These are phyloP conservation scores for Pyricularia grisea DNA, from an alignment of 2,329 filamentous ascomycete genomes.

Conservation along the genomic window DNA sequence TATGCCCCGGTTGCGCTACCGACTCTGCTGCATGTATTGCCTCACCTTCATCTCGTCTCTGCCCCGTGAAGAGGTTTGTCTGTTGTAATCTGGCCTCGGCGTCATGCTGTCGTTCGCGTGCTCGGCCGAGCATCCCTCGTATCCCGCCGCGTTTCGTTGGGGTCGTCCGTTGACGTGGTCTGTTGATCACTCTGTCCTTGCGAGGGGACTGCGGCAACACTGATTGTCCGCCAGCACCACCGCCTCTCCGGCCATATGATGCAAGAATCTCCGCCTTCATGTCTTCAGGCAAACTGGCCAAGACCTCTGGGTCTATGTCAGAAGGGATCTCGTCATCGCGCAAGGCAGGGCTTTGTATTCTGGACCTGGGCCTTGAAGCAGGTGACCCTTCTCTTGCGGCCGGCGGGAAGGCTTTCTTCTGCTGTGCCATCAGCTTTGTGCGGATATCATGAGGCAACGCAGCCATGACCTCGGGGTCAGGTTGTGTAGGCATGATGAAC, in stretches of 20 bases:
- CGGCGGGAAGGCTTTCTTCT: constrained; percentile 14
- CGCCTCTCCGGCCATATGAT: constrained; percentile 44
- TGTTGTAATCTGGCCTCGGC: constrained; percentile 57
- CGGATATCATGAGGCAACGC: constrained; percentile 80
- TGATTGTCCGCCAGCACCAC: constrained; percentile 17
- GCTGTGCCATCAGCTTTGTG: constrained; percentile 59
- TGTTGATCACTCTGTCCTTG: constrained; percentile 42
- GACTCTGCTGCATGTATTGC: not conserved
- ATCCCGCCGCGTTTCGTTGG: constrained; percentile 58
- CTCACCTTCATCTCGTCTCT: not conserved
- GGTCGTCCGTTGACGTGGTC: constrained; percentile 27
- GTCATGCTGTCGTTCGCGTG: constrained; percentile 40
- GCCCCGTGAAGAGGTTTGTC: constrained; percentile 48
- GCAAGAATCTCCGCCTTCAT: constrained; percentile 76
- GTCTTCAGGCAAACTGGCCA: constrained; percentile 75
- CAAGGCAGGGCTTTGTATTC: constrained; percentile 27
- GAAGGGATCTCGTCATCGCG: constrained; percentile 43
- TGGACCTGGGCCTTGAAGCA: constrained; percentile 20
- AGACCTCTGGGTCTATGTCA: constrained; percentile 76
- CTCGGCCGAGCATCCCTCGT: constrained; percentile 29
- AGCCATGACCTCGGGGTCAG: constrained; percentile 71
- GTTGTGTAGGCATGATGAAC: constrained; percentile 78
- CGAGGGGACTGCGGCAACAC: constrained; percentile 41
- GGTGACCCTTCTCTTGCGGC: constrained; percentile 19
- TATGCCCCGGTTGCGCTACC: not conserved